phyloP scores from a whole-genome alignment of 805 yeast species.

The Spencermartinsiella europaea region DNA sequence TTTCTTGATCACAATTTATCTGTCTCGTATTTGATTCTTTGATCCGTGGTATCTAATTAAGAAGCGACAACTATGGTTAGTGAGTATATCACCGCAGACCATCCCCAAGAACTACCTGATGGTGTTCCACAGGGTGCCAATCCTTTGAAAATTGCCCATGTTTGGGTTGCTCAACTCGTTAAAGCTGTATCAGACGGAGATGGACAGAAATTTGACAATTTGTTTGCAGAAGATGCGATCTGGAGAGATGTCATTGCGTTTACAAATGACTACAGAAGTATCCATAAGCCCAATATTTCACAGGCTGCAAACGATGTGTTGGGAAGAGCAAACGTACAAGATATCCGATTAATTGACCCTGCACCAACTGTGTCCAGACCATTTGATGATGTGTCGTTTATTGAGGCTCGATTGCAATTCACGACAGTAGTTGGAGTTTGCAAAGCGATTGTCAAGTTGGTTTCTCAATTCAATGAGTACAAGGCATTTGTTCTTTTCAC shows the following conservation, averaged over 20 bases:
- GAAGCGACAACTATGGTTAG: no score
- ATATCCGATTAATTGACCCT: slow-evolving; percentile 11
- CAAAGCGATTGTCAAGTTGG: slow-evolving; percentile 13
- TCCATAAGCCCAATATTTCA: slow-evolving; percentile 17
- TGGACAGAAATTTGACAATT: slow-evolving; percentile 14
- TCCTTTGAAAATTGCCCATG: no score
- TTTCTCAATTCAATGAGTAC: no score
- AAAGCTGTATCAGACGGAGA: slow-evolving; percentile 11
- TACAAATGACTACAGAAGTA: slow-evolving; percentile 21
- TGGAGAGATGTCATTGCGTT: slow-evolving; percentile 24
- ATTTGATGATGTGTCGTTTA: slow-evolving; percentile 1
- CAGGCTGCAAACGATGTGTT: slow-evolving; percentile 18
- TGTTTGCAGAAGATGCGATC: slow-evolving; percentile 14
- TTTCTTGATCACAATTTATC: no score
- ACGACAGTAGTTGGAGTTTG: slow-evolving; percentile 13
- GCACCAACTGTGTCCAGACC: slow-evolving; percentile 14
- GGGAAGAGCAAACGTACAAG: not conserved
- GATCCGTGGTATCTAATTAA: no score
- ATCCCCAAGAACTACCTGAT: no score
- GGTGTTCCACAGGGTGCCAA: no score
- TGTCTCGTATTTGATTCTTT: no score
- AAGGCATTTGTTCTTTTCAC: slow-evolving; percentile 17
- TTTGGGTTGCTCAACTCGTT: slow-evolving; percentile 14
- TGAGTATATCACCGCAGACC: no score
- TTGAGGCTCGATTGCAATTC: slow-evolving; percentile 14